Evolutionary conservation across 75 land plant genomes (phyloP).

Genomic region (Adiantum capillusveneris): DNA sequence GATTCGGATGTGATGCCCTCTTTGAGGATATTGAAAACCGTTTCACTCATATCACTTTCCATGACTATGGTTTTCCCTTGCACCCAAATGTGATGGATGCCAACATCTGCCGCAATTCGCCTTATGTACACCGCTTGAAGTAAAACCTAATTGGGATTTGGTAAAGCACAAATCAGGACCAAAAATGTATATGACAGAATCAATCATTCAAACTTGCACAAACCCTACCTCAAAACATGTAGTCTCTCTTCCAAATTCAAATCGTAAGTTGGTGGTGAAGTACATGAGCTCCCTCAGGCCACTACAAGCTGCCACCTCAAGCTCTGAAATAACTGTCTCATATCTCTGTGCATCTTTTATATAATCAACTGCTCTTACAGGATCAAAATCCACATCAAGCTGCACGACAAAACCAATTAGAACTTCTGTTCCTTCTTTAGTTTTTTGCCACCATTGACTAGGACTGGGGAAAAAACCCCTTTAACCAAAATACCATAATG

Average conservation of each 20-base stretch:
- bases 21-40: slow-evolving; percentile 58
- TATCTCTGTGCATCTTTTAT: slow-evolving; percentile 68
- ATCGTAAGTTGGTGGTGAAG: slow-evolving; percentile 75
- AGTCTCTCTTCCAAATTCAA: slow-evolving; percentile 83
- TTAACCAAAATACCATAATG: too few relatives aligned
- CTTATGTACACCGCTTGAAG: slow-evolving; percentile 79
- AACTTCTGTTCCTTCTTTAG: too few relatives aligned
- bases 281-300: slow-evolving; percentile 71
- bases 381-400: slow-evolving; percentile 58
- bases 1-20: slow-evolving; percentile 66
- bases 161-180: background rate
- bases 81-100: slow-evolving; percentile 59
- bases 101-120: slow-evolving; percentile 93
- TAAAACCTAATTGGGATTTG: slow-evolving; percentile 33
- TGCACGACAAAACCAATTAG: slow-evolving; percentile 19
- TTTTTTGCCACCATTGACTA: too few relatives aligned
- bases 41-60: slow-evolving; percentile 57
- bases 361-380: slow-evolving; percentile 68
- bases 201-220: background rate
- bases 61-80: slow-evolving; percentile 57
- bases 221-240: slow-evolving; percentile 66
- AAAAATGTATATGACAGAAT: background rate
- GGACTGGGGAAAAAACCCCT: too few relatives aligned
- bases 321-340: slow-evolving; percentile 47
- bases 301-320: slow-evolving; percentile 70